Conservation (phyloP, 768 basidiomycete genomes). For the Holtermanniella nyarrowii region DNA sequence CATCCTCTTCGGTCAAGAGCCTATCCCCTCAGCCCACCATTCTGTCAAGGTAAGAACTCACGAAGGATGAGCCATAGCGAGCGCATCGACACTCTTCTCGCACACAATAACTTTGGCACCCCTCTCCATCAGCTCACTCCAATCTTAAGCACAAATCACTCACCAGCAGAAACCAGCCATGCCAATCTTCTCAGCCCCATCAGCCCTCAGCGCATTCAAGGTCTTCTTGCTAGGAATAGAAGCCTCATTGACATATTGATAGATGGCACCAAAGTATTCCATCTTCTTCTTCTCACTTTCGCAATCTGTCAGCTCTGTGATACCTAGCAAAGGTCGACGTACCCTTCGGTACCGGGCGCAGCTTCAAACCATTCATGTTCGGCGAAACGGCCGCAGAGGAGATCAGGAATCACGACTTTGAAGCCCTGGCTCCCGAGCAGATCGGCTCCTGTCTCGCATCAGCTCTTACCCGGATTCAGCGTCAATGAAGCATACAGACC, state of each 20-base stretch:
- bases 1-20: conserved; percentile 50
- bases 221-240: conserved; percentile 5
- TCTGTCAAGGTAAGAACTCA: conserved; percentile 33
- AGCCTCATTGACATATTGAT: conserved; percentile 45
- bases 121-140: conserved; percentile 40
- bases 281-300: conserved; percentile 44
- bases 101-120: conserved; percentile 8
- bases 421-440: conserved; percentile 52
- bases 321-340: conserved; percentile 50
- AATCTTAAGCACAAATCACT: conserved; percentile 5
- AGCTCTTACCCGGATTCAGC: neutral
- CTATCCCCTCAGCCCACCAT: neutral
- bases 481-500: conserved; percentile 16
- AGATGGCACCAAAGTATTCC: conserved; percentile 49
- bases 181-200: conserved; percentile 16
- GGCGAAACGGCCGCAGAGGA: conserved; percentile 50
- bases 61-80: conserved; percentile 54
- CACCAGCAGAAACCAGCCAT: conserved; percentile 41
- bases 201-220: conserved; percentile 12
- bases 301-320: conserved; percentile 45
- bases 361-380: conserved; percentile 47
- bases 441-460: conserved; percentile 47
- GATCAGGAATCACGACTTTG: conserved; percentile 57
- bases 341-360: conserved; percentile 49
- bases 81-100: conserved; percentile 43